Evolutionary conservation across 2,329 filamentous ascomycete species (phyloP).

Genomic region (Gnomoniopsis sp.): DNA sequence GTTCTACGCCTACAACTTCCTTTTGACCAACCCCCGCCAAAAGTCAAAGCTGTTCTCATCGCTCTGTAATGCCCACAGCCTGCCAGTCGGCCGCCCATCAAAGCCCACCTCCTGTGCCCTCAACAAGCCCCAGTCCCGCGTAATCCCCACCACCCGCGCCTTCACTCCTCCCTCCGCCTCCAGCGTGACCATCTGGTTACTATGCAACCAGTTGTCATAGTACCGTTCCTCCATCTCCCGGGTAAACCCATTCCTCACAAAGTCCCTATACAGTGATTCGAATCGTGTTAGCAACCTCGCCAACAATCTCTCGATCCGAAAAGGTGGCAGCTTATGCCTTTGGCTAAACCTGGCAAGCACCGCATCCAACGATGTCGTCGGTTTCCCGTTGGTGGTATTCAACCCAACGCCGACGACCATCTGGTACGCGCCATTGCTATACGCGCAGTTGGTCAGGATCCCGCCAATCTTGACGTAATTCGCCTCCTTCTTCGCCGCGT

Average conservation of each 20-base stretch:
- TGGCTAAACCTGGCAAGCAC: conserved; percentile 48
- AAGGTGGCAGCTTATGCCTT: conserved; percentile 43
- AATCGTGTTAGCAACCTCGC: conserved; percentile 76
- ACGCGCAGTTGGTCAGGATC: conserved; percentile 86
- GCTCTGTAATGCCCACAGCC: conserved; percentile 80
- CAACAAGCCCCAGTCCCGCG: conserved; percentile 84
- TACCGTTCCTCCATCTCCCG: conserved; percentile 70
- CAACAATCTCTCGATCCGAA: conserved; percentile 75
- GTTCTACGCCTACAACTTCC: conserved; percentile 57
- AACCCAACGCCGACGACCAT: conserved; percentile 83
- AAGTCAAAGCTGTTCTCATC: conserved; percentile 99
- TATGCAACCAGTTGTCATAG: conserved; percentile 84
- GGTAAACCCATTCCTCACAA: conserved; percentile 73
- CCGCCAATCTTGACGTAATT: conserved; percentile 87
- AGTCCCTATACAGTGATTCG: conserved; percentile 72
- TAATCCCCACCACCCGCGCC: conserved; percentile 82
- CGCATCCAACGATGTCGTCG: conserved; percentile 82
- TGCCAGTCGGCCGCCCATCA: conserved; percentile 71
- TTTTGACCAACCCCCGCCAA: conserved; percentile 80
- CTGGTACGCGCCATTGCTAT: conserved; percentile 73
- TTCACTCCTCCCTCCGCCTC: conserved; percentile 74
- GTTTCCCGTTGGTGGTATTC: conserved; percentile 79
- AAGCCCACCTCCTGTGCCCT: conserved; percentile 77
- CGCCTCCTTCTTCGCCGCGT: conserved; percentile 26
- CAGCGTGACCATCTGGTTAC: conserved; percentile 66